Evolutionary conservation across 2,329 filamentous ascomycete species (phyloP).

Genomic region (Fusarium beomiforme): DNA sequence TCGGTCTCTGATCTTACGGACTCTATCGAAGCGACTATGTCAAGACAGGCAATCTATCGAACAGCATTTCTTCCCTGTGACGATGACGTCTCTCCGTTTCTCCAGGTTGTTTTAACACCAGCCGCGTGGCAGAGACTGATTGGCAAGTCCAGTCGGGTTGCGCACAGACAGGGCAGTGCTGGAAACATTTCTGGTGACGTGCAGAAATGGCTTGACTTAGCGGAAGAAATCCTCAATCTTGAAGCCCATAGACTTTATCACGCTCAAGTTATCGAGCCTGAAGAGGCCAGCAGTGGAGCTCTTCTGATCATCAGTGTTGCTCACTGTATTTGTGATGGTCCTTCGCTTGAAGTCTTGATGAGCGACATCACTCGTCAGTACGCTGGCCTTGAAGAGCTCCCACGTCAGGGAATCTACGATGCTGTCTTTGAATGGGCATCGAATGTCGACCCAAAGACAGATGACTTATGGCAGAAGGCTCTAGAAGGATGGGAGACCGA

Average conservation of each 20-base stretch:
- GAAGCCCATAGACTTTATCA: not conserved
- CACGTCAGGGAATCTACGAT: not conserved
- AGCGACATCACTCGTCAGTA: not conserved
- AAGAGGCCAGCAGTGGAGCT: accelerated
- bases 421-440: not conserved
- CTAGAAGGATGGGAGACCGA: slow-evolving; percentile 16
- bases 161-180: not conserved
- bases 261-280: not conserved
- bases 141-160: not conserved
- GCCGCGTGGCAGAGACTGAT: not conserved
- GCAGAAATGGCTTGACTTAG: not conserved
- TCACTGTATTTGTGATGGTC: slow-evolving; percentile 19
- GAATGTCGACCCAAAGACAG: not conserved
- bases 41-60: slow-evolving; percentile 12
- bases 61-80: slow-evolving; percentile 2
- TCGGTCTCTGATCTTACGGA: not conserved
- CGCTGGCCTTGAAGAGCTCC: not conserved
- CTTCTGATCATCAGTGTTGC: slow-evolving; percentile 13
- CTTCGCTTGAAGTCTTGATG: slow-evolving; percentile 16
- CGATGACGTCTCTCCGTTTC: slow-evolving; percentile 1
- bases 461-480: not conserved
- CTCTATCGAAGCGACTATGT: not conserved
- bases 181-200: accelerated
- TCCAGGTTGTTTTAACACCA: not conserved
- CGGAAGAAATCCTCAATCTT: not conserved